phyloP scores from a whole-genome alignment of 345 rosid species.

The Mangifera indica region DNA sequence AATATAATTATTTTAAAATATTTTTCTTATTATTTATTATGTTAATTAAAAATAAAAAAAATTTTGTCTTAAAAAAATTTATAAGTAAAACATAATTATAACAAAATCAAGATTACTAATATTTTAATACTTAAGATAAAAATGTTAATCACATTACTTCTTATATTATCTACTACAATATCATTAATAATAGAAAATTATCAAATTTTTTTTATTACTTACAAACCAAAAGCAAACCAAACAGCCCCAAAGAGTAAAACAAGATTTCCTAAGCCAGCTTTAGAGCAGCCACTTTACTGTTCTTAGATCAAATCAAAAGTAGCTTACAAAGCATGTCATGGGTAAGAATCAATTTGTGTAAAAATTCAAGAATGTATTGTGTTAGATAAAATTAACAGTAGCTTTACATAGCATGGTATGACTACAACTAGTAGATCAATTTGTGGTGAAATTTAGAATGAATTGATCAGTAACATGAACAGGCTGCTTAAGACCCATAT shows the following conservation, averaged over 20 bases:
- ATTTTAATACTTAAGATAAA: too few species aligned
- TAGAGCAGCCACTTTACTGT: neutral
- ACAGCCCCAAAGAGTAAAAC: neutral
- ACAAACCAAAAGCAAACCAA: too few species aligned
- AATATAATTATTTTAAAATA: too few species aligned
- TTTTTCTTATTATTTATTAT: too few species aligned
- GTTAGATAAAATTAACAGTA: neutral
- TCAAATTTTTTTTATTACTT: too few species aligned
- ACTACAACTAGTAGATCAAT: neutral
- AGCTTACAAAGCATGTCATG: neutral
- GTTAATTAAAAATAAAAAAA: too few species aligned
- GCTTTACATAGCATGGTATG: neutral
- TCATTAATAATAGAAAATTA: too few species aligned
- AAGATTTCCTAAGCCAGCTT: neutral
- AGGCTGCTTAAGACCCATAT: neutral
- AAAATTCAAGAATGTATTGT: neutral
- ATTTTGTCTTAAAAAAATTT: too few species aligned
- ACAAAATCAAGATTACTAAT: too few species aligned
- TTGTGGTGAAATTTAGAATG: neutral
- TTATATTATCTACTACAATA: too few species aligned
- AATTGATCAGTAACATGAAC: slow-evolving; percentile 6
- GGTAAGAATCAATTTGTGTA: neutral
- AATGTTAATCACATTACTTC: too few species aligned
- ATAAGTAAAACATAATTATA: too few species aligned
- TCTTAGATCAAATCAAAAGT: neutral